Evolutionary conservation across 805 yeast genomes (phyloP).

Genomic region (Schwanniomyces polymorphus): DNA sequence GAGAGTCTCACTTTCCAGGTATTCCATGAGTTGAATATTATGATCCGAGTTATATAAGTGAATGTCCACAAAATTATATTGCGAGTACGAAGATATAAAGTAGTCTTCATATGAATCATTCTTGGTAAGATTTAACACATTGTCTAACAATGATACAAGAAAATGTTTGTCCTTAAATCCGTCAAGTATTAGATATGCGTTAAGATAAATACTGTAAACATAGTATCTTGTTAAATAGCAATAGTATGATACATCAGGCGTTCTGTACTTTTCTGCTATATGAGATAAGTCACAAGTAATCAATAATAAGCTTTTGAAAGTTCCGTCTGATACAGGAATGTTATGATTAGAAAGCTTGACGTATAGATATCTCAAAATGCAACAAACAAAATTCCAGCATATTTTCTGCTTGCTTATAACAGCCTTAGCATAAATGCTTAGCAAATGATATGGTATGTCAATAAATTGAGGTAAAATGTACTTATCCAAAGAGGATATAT

Average conservation of each 20-base stretch:
- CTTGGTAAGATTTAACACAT: not conserved
- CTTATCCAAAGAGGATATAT: constrained; percentile 17
- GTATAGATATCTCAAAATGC: constrained; percentile 20
- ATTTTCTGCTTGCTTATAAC: constrained; percentile 15
- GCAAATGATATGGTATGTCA: constrained; percentile 24
- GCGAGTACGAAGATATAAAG: constrained; percentile 4
- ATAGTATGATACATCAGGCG: constrained; percentile 4
- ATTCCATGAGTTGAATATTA: not conserved
- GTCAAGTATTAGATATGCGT: constrained; percentile 23
- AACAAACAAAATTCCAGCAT: constrained; percentile 30
- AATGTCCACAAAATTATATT: constrained; percentile 5
- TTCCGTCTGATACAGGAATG: constrained; percentile 16
- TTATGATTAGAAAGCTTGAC: constrained; percentile 14
- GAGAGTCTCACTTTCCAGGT: not conserved
- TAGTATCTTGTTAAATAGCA: constrained; percentile 3
- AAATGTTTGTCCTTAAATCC: constrained; percentile 32
- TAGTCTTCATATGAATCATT: not conserved
- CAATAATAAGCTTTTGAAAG: constrained; percentile 23
- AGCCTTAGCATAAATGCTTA: constrained; percentile 27
- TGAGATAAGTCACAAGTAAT: constrained; percentile 19
- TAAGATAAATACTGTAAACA: constrained; percentile 14
- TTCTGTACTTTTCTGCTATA: constrained; percentile 6
- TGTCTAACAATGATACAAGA: constrained; percentile 5
- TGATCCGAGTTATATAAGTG: constrained; percentile 4
- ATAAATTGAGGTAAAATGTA: constrained; percentile 18